These are phyloP conservation scores for Metschnikowia orientalis DNA, from an alignment of 805 yeast species.

Conservation along the genomic window DNA sequence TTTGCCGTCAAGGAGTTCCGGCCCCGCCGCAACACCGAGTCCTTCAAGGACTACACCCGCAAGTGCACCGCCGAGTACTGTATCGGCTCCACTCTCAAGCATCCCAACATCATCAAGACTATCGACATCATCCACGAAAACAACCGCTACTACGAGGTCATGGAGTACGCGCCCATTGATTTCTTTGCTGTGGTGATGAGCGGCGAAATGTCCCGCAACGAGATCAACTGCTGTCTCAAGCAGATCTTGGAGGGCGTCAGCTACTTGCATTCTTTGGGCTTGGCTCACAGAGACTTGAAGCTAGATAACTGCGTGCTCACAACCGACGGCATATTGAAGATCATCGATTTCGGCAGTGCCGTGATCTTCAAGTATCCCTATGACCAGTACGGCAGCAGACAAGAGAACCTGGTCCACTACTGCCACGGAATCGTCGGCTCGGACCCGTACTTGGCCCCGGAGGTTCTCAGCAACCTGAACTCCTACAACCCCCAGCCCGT, in stretches of 20 bases:
- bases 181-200: slow-evolving; percentile 86
- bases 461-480: slow-evolving; percentile 51
- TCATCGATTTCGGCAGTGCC: slow-evolving; percentile 82
- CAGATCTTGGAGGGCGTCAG: slow-evolving; percentile 70
- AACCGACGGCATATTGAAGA: slow-evolving; percentile 64
- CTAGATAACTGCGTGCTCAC: slow-evolving; percentile 81
- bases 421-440: slow-evolving; percentile 76
- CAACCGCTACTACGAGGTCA: slow-evolving; percentile 75
- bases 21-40: slow-evolving; percentile 64
- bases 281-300: slow-evolving; percentile 80
- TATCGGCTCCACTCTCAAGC: slow-evolving; percentile 77
- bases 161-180: slow-evolving; percentile 91
- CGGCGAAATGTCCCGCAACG: slow-evolving; percentile 75
- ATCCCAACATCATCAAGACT: slow-evolving; percentile 76
- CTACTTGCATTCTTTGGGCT: slow-evolving; percentile 71
- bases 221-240: slow-evolving; percentile 75
- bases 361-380: slow-evolving; percentile 76
- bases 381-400: slow-evolving; percentile 51
- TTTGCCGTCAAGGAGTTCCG: slow-evolving; percentile 85
- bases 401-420: slow-evolving; percentile 21
- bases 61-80: slow-evolving; percentile 88
- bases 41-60: slow-evolving; percentile 72
- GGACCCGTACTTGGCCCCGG: slow-evolving; percentile 86
- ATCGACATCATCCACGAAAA: slow-evolving; percentile 69
- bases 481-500: slow-evolving; percentile 73